phyloP scores from a whole-genome alignment of 106 monocot genomes.

The Allium fistulosum region DNA sequence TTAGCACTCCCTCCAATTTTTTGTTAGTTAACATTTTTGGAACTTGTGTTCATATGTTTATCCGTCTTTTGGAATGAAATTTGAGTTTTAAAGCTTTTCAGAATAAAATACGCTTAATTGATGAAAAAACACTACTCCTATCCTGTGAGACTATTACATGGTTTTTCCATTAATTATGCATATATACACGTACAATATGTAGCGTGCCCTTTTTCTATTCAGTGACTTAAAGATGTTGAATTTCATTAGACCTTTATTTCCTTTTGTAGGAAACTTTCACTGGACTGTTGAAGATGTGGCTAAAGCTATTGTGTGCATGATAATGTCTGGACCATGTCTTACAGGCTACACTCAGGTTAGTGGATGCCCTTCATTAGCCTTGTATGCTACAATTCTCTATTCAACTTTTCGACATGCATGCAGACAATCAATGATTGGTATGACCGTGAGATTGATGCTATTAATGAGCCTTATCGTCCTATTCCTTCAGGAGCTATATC shows the following conservation, averaged over 20 bases:
- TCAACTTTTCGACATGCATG: slow-evolving; percentile 5
- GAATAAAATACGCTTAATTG: no score
- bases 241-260: not conserved
- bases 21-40: no score
- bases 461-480: slow-evolving; percentile 93
- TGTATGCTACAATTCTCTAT: not conserved
- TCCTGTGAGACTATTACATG: no score
- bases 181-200: no score
- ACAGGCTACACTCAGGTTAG: slow-evolving; percentile 83
- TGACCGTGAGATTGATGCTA: slow-evolving; percentile 84
- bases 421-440: slow-evolving; percentile 95
- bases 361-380: not conserved
- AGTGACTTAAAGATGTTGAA: no score
- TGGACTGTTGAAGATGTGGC: slow-evolving; percentile 88
- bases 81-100: no score
- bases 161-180: no score
- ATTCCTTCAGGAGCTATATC: slow-evolving; percentile 98
- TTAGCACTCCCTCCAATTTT: no score
- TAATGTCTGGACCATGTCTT: slow-evolving; percentile 87
- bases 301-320: slow-evolving; percentile 86
- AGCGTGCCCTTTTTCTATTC: not conserved
- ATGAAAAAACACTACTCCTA: no score
- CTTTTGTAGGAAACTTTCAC: slow-evolving; percentile 78
- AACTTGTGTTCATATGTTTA: no score
- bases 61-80: no score